Conservation (phyloP, 129 eudicot genomes). For the Smallanthus sonchifolius region DNA sequence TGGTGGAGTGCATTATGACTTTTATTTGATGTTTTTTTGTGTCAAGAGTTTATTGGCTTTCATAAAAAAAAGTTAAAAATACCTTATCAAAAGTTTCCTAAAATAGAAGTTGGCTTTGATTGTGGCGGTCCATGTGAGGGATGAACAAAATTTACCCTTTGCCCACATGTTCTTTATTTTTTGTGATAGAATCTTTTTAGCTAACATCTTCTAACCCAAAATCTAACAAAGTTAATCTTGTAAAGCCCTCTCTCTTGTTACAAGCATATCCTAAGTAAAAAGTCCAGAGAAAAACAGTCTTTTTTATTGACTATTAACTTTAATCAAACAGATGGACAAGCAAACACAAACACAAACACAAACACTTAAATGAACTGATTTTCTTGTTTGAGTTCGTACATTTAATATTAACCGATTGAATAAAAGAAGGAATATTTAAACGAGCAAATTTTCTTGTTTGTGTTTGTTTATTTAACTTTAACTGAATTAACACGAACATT, state of each 20-base stretch:
- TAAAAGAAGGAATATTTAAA: too few species aligned
- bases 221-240: background rate
- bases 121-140: background rate
- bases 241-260: background rate
- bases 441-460: too few species aligned
- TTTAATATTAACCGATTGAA: too few species aligned
- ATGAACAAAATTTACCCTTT: background rate
- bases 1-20: background rate
- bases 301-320: background rate
- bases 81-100: slow-evolving; percentile 3
- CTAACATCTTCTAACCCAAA: background rate
- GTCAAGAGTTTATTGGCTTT: background rate
- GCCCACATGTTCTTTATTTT: background rate
- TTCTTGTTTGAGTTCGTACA: too few species aligned
- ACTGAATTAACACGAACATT: too few species aligned
- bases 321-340: too few species aligned
- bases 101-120: slow-evolving; percentile 1
- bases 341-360: too few species aligned
- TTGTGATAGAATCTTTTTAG: background rate
- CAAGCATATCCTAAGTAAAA: background rate
- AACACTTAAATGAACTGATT: too few species aligned
- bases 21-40: slow-evolving; percentile 6
- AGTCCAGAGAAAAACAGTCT: background rate
- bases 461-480: too few species aligned
- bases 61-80: background rate